Evolutionary conservation across 1,139 yeast species (phyloP), one percentile per base, ranked within the genome.

Genomic region (Arxiozyma slooffiae): DNA sequence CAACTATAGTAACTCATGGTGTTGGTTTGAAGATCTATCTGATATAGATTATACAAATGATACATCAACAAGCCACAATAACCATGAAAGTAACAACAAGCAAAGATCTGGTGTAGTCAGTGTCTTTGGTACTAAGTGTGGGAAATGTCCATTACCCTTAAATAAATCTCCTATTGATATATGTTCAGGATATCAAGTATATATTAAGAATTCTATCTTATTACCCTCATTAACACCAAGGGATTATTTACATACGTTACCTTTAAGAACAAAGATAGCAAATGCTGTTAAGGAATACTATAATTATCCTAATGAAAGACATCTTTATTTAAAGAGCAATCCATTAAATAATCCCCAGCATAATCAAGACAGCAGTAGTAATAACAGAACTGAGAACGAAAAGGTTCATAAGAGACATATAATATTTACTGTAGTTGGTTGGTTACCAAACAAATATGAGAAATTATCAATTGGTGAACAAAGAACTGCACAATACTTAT

Each of bases 381-480:
- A 34, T 4, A n/a, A 41, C 7, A 18, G 14, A 17, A 8, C 2
- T 57, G 22, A 54, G 23, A 16, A 14, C 1, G 20, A 30, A 8
- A 52, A 38, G 55, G 55, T 5, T 16, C 49, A 47, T 36, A 58
- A 55, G 47, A 63, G 57, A 44, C 54, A 59, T 22, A 36, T 63
- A 3, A 57, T 64, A 17, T 55, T 66, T n/a, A 57, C 66, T 16
- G 53, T 64, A 7, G 62, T 57, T n/a, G 68, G 68, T 0, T 54
- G 56, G 48, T 50, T 66, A 22, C 69, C 69, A n/a, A 67, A 63
- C 6, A 60, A 60, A 50, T 66, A 64, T 50, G 67, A 63, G 48
- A 60, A 60, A 39, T 46, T 51, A 16, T 57, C 67, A 2, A 40
- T 63, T n/a, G 63, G 61, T 11, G 57, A 57, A 38, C 63, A 60